phyloP scores from a whole-genome alignment of 768 basidiomycete genomes.

The Mrakia blollopis region DNA sequence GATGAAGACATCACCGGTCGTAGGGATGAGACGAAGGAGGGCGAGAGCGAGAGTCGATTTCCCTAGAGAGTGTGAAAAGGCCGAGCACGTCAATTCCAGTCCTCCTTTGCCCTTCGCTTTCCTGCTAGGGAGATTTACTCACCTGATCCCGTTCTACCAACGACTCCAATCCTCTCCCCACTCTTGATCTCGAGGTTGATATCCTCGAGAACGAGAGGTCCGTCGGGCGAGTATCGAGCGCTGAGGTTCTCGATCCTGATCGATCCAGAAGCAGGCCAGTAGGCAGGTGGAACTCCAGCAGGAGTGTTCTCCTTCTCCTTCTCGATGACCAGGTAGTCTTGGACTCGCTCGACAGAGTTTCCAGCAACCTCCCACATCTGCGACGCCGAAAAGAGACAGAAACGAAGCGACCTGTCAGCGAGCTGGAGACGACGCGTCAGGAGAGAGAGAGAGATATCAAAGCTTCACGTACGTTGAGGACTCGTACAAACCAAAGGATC shows the following conservation, averaged over 20 bases:
- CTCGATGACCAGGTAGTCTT: slow-evolving; percentile 56
- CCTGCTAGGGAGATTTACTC: slow-evolving; percentile 41
- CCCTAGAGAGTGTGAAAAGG: background rate
- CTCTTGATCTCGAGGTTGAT: slow-evolving; percentile 57
- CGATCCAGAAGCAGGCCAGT: slow-evolving; percentile 60
- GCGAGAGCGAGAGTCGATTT: slow-evolving; percentile 55
- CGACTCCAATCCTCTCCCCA: slow-evolving; percentile 60
- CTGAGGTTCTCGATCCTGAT: slow-evolving; percentile 54
- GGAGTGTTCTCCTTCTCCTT: slow-evolving; percentile 51
- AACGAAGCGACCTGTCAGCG: background rate
- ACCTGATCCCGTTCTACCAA: slow-evolving; percentile 60
- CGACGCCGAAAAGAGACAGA: background rate
- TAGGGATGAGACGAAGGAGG: slow-evolving; percentile 56
- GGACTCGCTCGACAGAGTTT: slow-evolving; percentile 44
- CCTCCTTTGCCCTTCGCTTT: background rate
- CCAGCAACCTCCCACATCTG: slow-evolving; percentile 38
- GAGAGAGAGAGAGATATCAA: slow-evolving; percentile 35
- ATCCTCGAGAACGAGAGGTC: slow-evolving; percentile 59
- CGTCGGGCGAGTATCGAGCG: slow-evolving; percentile 55
- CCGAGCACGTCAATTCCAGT: background rate
- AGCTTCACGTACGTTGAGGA: slow-evolving; percentile 39
- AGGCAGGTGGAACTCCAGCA: slow-evolving; percentile 54
- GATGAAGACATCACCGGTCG: slow-evolving; percentile 55
- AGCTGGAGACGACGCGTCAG: no score
- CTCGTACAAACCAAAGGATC: slow-evolving; percentile 42